Base-by-base conservation (phyloP, 1,284 basidiomycete species). In the Rhodotorula sp. region DNA sequence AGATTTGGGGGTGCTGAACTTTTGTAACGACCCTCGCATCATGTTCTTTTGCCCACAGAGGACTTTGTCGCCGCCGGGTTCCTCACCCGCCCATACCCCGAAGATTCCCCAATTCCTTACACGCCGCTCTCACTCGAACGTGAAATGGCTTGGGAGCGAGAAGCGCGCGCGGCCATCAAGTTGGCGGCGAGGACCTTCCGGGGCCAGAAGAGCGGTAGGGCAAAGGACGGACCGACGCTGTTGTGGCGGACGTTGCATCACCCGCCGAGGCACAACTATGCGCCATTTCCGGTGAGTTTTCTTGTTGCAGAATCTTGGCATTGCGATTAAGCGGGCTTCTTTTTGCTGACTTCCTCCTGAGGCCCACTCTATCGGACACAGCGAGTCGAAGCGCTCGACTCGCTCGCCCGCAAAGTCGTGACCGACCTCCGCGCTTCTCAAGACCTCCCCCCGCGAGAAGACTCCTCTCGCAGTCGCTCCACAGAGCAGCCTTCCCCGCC, bases 241-340 rank as follows among this genome's bases (percentile, higher is more conserved):
- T 42, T 75, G 18, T 75, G 74, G 74, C 59, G 74, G 44, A 68
- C 68, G 26, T 42, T 75, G 59, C 74, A 75, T 53, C 69, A 71
- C 30, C 74, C 74, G 17, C 73, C 73, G 49, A 53, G 72, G 53
- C 74, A 75, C 59, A 75, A 75, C 51, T 71, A 75, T 54, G 72
- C 74, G 30, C 72, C 74, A 6, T 75, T 68, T 45, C 72, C 72
- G 5, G 74, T 75, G 15, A 45, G 72, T 48, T 6, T 12, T 15
- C 7, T n/a, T 22, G 4, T 3, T 30, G 1, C 49, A 8, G 26
- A 22, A 22, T 22, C 5, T 15, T 42, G 6, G 8, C 12, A 0
- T 4, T 3, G 22, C 15, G 4, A n/a, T 14, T 8, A 12, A 18
- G 20, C 37, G 22, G 55, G 17, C 55, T 20, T 22, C 8, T 24